Conservation (phyloP, 1,284 basidiomycete species). For the Xanthoconium separans region DNA sequence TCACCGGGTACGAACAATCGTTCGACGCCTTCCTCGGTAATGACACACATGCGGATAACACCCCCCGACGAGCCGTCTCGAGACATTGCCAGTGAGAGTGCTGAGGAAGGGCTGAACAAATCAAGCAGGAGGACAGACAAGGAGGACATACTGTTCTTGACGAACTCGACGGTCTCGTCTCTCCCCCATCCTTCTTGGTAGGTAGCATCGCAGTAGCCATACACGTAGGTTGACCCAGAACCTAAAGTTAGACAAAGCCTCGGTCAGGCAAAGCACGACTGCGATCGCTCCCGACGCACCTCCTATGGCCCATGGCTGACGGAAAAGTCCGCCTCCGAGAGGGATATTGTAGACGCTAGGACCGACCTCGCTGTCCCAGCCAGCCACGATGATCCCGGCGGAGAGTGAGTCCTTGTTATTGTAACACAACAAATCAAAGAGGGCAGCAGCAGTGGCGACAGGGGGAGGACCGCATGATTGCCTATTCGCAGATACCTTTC, state of each 20-base stretch:
- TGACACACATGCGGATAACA: conserved; percentile 96
- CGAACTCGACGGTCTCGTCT: conserved; percentile 92
- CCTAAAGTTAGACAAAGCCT: conserved; percentile 45
- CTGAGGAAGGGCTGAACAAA: conserved; percentile 42
- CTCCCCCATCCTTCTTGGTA: conserved; percentile 91
- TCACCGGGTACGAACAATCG: conserved; percentile 94
- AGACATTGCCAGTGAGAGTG: conserved; percentile 94
- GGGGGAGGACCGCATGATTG: conserved; percentile 73
- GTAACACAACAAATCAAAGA: conserved; percentile 93
- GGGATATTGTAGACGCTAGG: conserved; percentile 97
- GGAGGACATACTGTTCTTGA: conserved; percentile 83
- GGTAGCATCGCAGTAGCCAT: conserved; percentile 99
- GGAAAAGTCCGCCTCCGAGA: conserved; percentile 90
- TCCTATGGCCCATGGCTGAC: conserved; percentile 96
- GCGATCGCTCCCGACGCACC: conserved; percentile 46
- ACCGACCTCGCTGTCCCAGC: conserved; percentile 94
- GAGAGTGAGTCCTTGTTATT: conserved; percentile 88
- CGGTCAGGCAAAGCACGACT: neutral
- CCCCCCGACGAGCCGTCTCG: conserved; percentile 98
- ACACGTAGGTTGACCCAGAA: conserved; percentile 97
- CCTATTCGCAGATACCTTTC: conserved; percentile 39
- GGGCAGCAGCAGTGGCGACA: conserved; percentile 78
- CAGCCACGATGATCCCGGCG: conserved; percentile 97
- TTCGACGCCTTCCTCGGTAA: conserved; percentile 90
- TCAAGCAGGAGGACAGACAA: neutral